These are phyloP conservation scores for Talaromyces ruber DNA, from an alignment of 495 filamentous ascomycete genomes.

Conservation along the genomic window DNA sequence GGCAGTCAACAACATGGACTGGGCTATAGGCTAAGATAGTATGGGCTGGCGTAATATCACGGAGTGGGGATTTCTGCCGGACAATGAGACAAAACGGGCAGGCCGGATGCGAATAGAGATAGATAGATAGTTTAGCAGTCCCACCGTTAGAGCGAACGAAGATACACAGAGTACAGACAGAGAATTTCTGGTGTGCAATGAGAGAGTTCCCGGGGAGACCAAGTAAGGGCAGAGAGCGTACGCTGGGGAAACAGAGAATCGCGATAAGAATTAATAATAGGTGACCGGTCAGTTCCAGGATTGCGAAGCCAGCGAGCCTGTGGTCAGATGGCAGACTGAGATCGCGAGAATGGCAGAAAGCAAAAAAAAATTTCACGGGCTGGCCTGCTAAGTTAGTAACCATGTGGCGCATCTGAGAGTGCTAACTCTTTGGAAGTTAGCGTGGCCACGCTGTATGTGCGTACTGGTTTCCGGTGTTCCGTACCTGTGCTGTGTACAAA, in stretches of 20 bases:
- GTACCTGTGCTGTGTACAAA: too few species aligned
- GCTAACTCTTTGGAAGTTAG: neutral
- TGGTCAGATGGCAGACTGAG: neutral
- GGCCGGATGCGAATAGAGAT: neutral
- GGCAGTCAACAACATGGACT: neutral
- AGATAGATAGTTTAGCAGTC: neutral
- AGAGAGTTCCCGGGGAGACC: neutral
- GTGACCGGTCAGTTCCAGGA: neutral
- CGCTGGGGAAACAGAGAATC: neutral
- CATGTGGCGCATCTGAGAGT: neutral
- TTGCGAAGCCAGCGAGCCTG: too few species aligned
- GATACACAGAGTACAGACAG: neutral
- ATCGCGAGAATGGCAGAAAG: neutral
- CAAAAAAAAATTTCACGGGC: neutral
- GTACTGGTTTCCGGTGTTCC: neutral
- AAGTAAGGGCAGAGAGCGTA: neutral
- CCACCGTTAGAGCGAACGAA: neutral
- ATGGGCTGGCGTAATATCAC: neutral
- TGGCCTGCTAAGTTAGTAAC: neutral
- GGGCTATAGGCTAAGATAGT: neutral
- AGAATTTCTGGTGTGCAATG: neutral
- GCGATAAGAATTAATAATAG: neutral
- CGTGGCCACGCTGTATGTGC: neutral
- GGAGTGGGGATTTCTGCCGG: neutral
- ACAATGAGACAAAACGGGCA: neutral